Percentiles rank a stretch among this genome's conserved stretches.
Conservation (phyloP, 192 early-diverging fungal species). For the Backusella macrospora region DNA sequence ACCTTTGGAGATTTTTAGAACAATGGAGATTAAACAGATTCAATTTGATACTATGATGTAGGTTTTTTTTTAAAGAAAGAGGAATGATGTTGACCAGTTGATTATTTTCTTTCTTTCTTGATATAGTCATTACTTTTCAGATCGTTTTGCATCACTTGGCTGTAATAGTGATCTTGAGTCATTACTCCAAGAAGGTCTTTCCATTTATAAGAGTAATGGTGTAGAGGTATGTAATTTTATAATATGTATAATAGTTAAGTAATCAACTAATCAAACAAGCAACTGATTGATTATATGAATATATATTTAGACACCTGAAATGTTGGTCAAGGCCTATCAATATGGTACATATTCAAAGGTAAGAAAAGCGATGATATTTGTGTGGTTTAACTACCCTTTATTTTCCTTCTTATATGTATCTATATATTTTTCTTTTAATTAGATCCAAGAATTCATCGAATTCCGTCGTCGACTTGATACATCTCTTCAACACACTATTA, state of each 20-base stretch:
- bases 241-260: neutral
- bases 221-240: slow-evolving; percentile 56
- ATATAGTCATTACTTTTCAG: slow-evolving; percentile 66
- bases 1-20: slow-evolving; percentile 61
- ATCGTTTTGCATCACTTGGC: slow-evolving; percentile 58
- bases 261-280: neutral
- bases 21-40: slow-evolving; percentile 90
- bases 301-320: slow-evolving; percentile 74
- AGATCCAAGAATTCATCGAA: slow-evolving; percentile 86
- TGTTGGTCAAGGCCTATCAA: slow-evolving; percentile 83
- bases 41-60: slow-evolving; percentile 87
- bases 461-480: slow-evolving; percentile 72
- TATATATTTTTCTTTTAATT: slow-evolving; percentile 14
- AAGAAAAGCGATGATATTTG: neutral
- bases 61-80: slow-evolving; percentile 36
- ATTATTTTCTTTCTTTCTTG: slow-evolving; percentile 11
- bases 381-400: neutral
- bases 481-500: slow-evolving; percentile 77
- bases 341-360: slow-evolving; percentile 87
- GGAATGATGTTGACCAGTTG: slow-evolving; percentile 10
- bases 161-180: slow-evolving; percentile 52
- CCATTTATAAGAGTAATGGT: slow-evolving; percentile 79
- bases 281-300: neutral
- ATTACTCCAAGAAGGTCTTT: slow-evolving; percentile 60
- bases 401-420: slow-evolving; percentile 51